These are phyloP conservation scores for Paecilomyces sp. DNA, from an alignment of 2,329 filamentous ascomycete species.

Conservation along the genomic window DNA sequence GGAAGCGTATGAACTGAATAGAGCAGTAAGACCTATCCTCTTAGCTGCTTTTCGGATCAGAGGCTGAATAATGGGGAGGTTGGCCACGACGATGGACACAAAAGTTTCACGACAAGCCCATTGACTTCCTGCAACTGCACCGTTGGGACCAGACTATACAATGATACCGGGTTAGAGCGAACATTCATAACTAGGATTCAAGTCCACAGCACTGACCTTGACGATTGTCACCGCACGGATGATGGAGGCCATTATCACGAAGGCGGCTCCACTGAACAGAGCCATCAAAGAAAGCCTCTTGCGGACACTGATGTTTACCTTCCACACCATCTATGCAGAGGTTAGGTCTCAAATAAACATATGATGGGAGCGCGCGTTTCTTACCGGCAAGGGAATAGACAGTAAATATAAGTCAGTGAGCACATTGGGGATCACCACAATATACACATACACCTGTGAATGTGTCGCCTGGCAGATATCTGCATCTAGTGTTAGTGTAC, in stretches of 20 bases:
- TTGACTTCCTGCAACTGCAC: conserved; percentile 28
- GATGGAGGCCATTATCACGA: conserved; percentile 47
- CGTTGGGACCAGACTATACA: conserved; percentile 21
- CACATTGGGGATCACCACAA: conserved; percentile 45
- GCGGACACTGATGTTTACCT: conserved; percentile 37
- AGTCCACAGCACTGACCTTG: conserved; percentile 15
- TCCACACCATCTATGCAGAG: conserved; percentile 42
- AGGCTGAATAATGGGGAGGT: conserved; percentile 33
- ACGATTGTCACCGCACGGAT: conserved; percentile 45
- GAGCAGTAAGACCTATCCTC: conserved; percentile 17
- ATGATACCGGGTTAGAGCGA: neutral
- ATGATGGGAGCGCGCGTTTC: conserved; percentile 1
- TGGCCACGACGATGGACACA: conserved; percentile 34
- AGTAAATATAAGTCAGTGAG: conserved; percentile 52
- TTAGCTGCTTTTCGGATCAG: conserved; percentile 17
- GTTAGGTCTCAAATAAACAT: neutral
- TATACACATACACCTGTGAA: conserved; percentile 40
- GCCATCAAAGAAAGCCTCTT: conserved; percentile 46
- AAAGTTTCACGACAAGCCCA: conserved; percentile 39
- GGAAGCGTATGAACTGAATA: conserved; percentile 17
- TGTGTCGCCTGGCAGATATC: conserved; percentile 42
- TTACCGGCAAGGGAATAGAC: conserved; percentile 49
- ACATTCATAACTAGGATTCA: neutral
- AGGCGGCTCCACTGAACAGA: conserved; percentile 48
- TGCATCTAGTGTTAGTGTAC: conserved; percentile 10